Base-by-base conservation (phyloP, 2,329 filamentous ascomycete species). In the Xylariaceae sp. region DNA sequence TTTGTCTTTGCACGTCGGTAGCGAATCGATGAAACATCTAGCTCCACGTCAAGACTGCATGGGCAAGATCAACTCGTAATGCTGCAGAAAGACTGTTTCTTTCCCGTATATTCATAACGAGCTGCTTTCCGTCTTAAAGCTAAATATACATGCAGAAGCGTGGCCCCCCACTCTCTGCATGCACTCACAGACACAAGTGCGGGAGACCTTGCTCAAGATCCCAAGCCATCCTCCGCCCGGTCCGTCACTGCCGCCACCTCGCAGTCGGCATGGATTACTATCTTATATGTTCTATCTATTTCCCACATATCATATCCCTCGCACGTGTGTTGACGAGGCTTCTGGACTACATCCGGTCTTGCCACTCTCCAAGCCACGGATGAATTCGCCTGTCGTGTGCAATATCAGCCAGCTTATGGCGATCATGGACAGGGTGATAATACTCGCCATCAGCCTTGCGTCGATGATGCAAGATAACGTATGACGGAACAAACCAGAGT, bases 291-390 rank as follows among this genome's bases (percentile, higher is more conserved):
- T 51, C 52, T 58, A 58, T 58, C 53, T 43, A 40, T 45, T 43
- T 58, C 47, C 44, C 31, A 46, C 47, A 46, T 42, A 3, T 49
- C 51, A 43, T 46, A 19, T 51, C 16, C 39, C 16, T 46, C 39
- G n/a, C 43, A n/a, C 44, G 46, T 47, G 41, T 42, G 48, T 47
- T 40, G 22, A 52, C 42, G 45, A 50, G 49, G 31, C 40, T 40
- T n/a, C 22, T 7, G 7, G 22, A 49, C 44, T 42, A 36, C 18
- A 11, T 40, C 34, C 16, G 16, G 9, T 38, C 13, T 47, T 54
- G 58, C 58, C 57, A 63, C 57, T 60, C 56, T 42, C 61, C 55
- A 62, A 58, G 55, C 52, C 48, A 55, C 58, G 56, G 56, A 54
- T 51, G 53, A 60, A 60, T 58, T 56, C 61, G 55, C 58, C 55